phyloP scores from a whole-genome alignment of 2,329 filamentous ascomycete genomes.

The Aureobasidium sp. region DNA sequence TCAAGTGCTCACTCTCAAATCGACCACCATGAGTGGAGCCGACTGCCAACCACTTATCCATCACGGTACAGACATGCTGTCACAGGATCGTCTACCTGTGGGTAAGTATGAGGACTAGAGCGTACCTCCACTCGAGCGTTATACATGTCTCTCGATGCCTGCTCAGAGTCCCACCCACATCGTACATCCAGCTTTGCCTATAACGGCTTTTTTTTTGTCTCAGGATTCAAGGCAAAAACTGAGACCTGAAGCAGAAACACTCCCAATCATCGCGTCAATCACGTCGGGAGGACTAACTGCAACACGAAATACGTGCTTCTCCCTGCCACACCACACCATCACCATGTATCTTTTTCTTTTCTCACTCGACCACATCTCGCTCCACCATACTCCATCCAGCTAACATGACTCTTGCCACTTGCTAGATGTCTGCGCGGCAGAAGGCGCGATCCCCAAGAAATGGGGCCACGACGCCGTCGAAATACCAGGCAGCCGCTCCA shows the following conservation, averaged over 20 bases:
- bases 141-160: constrained; percentile 12
- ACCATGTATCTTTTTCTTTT: background rate
- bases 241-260: constrained; percentile 7
- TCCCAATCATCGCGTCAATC: constrained; percentile 10
- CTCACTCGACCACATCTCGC: constrained; percentile 6
- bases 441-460: constrained; percentile 67
- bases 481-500: constrained; percentile 69
- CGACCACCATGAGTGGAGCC: background rate
- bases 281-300: background rate
- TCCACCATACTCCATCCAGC: background rate
- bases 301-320: background rate
- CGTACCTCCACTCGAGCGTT: background rate
- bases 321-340: background rate
- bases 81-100: background rate
- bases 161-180: background rate
- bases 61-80: constrained; percentile 1
- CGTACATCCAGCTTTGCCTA: background rate
- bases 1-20: constrained; percentile 12
- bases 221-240: constrained; percentile 1
- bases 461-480: constrained; percentile 75
- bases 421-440: constrained; percentile 70
- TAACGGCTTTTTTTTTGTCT: constrained; percentile 13
- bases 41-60: background rate
- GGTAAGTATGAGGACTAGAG: background rate
- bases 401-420: background rate